Conservation (phyloP, 2,329 filamentous ascomycete genomes). For the Dothistroma septosporum region DNA sequence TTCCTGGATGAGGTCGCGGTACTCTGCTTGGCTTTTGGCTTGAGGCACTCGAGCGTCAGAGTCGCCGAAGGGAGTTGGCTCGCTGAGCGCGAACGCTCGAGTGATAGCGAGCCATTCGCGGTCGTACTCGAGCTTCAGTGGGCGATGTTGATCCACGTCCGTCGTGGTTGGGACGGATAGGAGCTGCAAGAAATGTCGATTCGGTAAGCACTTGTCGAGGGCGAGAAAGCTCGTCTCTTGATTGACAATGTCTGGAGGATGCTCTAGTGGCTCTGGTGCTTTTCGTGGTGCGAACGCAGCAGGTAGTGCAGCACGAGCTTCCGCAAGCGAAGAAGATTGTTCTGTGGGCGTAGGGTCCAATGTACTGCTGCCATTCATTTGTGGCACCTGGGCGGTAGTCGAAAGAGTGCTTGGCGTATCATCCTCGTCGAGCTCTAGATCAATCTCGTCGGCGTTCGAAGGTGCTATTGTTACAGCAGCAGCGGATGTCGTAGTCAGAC, state of each 20-base stretch:
- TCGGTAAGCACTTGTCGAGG: constrained; percentile 82
- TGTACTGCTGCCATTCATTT: too few relatives aligned
- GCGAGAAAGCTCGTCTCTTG: constrained; percentile 78
- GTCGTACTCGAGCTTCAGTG: constrained; percentile 71
- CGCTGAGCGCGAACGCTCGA: constrained; percentile 66
- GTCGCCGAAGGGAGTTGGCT: constrained; percentile 59
- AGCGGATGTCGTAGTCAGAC: constrained; percentile 4
- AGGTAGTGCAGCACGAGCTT: constrained; percentile 64
- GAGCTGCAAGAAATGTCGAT: constrained; percentile 77
- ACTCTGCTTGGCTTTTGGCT: constrained; percentile 51
- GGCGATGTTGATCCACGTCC: constrained; percentile 36
- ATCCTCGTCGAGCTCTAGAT: constrained; percentile 34
- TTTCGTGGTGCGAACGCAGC: constrained; percentile 58
- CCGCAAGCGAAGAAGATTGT: too few relatives aligned
- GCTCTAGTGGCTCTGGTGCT: constrained; percentile 53
- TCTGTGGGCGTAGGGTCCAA: background rate
- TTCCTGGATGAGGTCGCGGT: constrained; percentile 57
- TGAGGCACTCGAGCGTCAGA: constrained; percentile 49
- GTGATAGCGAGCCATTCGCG: constrained; percentile 94
- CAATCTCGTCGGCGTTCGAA: constrained; percentile 43
- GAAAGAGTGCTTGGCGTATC: constrained; percentile 11
- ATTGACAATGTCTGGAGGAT: constrained; percentile 71
- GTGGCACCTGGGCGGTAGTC: background rate
- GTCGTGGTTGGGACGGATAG: constrained; percentile 54
- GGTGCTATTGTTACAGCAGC: constrained; percentile 7